A percentile compares a stretch with the other conserved stretches of the same genome.
Conservation (phyloP, 768 basidiomycete species). For the Erythrobasidium yunnanense region DNA sequence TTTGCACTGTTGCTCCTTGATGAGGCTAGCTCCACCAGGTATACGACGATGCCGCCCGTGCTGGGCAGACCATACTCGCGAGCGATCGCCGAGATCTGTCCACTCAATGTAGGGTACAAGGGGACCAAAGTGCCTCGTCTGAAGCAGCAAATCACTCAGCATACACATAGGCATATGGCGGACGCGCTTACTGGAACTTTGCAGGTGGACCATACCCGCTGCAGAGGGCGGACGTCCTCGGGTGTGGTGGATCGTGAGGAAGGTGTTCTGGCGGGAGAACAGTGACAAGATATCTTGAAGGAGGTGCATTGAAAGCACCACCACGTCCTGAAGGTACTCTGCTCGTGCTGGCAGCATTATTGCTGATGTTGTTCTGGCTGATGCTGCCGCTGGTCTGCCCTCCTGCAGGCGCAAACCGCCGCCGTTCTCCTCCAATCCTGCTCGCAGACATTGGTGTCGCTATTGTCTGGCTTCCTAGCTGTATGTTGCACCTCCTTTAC, state of each 20-base stretch:
- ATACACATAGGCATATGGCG: conserved; percentile 36
- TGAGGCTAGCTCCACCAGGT: conserved; percentile 51
- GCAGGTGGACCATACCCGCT: conserved; percentile 42
- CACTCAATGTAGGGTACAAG: conserved; percentile 67
- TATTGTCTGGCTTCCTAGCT: too few species aligned
- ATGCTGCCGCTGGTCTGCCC: too few species aligned
- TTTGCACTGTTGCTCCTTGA: conserved; percentile 34
- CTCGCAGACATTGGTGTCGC: too few species aligned
- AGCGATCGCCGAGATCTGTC: conserved; percentile 75
- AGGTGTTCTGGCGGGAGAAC: conserved; percentile 67
- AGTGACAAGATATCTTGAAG: conserved; percentile 64
- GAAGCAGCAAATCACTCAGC: conserved; percentile 43
- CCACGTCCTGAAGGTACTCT: neutral
- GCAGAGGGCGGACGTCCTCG: conserved; percentile 43
- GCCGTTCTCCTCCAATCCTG: too few species aligned
- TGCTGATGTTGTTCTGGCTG: neutral
- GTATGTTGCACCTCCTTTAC: too few species aligned
- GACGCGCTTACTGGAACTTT: conserved; percentile 46
- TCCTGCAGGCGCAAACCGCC: too few species aligned
- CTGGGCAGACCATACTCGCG: conserved; percentile 86
- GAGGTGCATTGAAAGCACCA: neutral
- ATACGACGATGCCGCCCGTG: conserved; percentile 68
- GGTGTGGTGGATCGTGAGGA: conserved; percentile 48
- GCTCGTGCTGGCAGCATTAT: too few species aligned
- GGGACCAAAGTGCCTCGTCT: conserved; percentile 75